Evolutionary conservation across 1,284 basidiomycete species (phyloP).

Genomic region (Boletus sp.): DNA sequence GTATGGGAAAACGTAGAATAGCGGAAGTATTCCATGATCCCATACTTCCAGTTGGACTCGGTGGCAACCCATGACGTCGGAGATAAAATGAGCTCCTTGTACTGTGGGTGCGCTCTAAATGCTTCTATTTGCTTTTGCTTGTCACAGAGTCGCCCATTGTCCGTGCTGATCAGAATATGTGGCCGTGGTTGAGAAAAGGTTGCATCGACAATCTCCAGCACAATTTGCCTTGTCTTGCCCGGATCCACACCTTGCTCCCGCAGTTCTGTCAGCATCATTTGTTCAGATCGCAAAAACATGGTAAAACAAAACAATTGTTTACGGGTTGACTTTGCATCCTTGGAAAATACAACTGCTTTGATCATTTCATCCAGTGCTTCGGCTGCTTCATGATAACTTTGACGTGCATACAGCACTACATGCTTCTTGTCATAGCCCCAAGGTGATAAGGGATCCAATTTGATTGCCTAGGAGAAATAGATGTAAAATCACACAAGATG

Average conservation of each 20-base stretch:
- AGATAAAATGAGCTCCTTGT: constrained; percentile 6
- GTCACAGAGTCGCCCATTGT: constrained; percentile 4
- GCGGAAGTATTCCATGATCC: not conserved
- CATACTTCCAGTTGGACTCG: not conserved
- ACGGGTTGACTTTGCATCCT: constrained; percentile 5
- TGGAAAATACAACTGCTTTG: not conserved
- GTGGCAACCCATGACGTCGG: not conserved
- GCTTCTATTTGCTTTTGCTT: constrained; percentile 9
- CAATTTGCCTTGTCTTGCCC: not conserved
- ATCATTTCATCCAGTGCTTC: constrained; percentile 9
- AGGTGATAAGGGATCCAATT: constrained; percentile 2
- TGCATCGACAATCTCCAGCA: not conserved
- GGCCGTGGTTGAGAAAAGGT: constrained; percentile 4
- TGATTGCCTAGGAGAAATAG: constrained; percentile 7
- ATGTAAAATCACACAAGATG: not conserved
- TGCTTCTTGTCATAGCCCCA: constrained; percentile 14
- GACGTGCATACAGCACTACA: not conserved
- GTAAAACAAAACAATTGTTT: not conserved
- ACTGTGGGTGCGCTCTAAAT: constrained; percentile 7
- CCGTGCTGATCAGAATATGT: constrained; percentile 10
- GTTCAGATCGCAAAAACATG: not conserved
- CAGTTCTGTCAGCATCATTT: not conserved
- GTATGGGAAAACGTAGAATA: constrained; percentile 13
- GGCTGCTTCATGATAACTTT: constrained; percentile 2
- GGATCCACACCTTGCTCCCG: constrained; percentile 6